These are phyloP conservation scores for Noccaea caerulescens DNA, from an alignment of 345 rosid species.

Conservation along the genomic window DNA sequence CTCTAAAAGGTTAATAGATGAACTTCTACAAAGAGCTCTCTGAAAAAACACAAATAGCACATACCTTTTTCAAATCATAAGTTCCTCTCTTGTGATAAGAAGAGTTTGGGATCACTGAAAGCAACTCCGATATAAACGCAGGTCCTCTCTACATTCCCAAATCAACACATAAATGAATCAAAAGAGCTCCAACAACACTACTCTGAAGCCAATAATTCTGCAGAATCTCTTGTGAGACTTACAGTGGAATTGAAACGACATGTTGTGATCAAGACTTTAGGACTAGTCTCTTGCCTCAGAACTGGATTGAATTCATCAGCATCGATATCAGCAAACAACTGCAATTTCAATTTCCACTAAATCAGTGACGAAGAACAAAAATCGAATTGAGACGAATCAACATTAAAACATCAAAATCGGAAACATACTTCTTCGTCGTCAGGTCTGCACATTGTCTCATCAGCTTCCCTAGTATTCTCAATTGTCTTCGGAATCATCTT, in stretches of 20 bases:
- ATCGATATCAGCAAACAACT: constrained; percentile 88
- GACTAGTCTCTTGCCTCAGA: constrained; percentile 57
- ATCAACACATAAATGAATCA: background rate
- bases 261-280: constrained; percentile 88
- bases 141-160: constrained; percentile 75
- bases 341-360: constrained; percentile 4
- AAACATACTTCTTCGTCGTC: constrained; percentile 85
- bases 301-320: constrained; percentile 83
- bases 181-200: background rate
- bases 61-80: constrained; percentile 90
- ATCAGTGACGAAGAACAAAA: background rate
- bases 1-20: background rate
- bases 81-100: constrained; percentile 85
- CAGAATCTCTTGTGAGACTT: constrained; percentile 39
- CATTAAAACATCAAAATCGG: background rate
- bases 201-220: background rate
- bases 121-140: constrained; percentile 73
- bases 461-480: constrained; percentile 89
- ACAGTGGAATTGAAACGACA: constrained; percentile 89
- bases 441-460: constrained; percentile 88
- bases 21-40: too few relatives aligned
- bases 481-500: constrained; percentile 77
- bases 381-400: background rate
- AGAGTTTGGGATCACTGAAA: constrained; percentile 83
- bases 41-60: too few relatives aligned